Percentiles rank a stretch among this genome's conserved stretches.
phyloP scores from a whole-genome alignment of 495 filamentous ascomycete species.

The Aspergillus bertholletiae region DNA sequence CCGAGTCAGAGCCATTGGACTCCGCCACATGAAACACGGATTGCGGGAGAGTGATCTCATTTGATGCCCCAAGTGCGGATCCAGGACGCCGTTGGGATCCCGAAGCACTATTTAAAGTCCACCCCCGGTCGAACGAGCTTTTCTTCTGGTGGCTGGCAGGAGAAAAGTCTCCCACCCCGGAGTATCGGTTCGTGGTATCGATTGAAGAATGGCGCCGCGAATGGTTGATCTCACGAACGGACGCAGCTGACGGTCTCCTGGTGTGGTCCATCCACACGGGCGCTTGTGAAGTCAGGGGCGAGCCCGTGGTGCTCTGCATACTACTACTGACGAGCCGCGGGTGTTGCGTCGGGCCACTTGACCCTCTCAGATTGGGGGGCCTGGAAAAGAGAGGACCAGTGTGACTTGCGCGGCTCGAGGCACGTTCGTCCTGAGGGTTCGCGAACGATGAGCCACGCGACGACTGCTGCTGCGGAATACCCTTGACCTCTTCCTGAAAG shows the following conservation, averaged over 20 bases:
- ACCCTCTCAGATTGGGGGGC: slow-evolving; percentile 50
- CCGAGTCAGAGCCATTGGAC: slow-evolving; percentile 25
- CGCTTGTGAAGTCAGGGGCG: slow-evolving; percentile 30
- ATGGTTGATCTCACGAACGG: slow-evolving; percentile 78
- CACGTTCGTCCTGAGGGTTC: slow-evolving; percentile 38
- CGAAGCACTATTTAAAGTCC: slow-evolving; percentile 62
- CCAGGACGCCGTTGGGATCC: slow-evolving; percentile 30
- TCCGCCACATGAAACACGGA: slow-evolving; percentile 20
- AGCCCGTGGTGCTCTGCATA: slow-evolving; percentile 25
- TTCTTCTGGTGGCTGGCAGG: slow-evolving; percentile 65
- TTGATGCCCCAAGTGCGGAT: slow-evolving; percentile 29
- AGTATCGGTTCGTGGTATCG: slow-evolving; percentile 54
- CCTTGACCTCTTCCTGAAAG: slow-evolving; percentile 78
- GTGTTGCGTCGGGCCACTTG: slow-evolving; percentile 27
- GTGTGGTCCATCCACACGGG: slow-evolving; percentile 53
- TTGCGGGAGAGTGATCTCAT: slow-evolving; percentile 15
- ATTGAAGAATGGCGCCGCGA: slow-evolving; percentile 84
- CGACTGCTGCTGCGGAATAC: slow-evolving; percentile 20
- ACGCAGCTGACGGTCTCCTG: slow-evolving; percentile 70
- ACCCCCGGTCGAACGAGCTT: slow-evolving; percentile 84
- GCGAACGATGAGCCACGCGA: slow-evolving; percentile 28
- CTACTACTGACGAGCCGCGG: slow-evolving; percentile 30
- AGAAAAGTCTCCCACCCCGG: slow-evolving; percentile 19
- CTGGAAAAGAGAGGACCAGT: slow-evolving; percentile 53
- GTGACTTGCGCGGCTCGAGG: slow-evolving; percentile 33